phyloP scores from a whole-genome alignment of 352 stramenopile species.

The Phytophthora cactorum region DNA sequence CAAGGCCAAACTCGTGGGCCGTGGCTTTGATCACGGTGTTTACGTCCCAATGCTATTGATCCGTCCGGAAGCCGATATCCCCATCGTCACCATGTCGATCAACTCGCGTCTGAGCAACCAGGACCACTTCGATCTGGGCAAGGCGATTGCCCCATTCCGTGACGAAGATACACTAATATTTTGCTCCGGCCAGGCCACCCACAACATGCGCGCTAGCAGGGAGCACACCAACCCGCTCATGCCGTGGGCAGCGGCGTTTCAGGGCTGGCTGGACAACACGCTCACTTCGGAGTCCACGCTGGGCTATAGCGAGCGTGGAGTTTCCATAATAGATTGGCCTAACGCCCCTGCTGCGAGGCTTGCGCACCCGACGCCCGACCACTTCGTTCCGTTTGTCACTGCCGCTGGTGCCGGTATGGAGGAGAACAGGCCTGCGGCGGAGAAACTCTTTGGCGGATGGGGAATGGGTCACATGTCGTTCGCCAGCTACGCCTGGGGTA shows the following conservation, averaged over 20 bases:
- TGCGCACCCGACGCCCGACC: conserved; percentile 56
- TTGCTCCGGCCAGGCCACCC: conserved; percentile 62
- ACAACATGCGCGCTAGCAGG: conserved; percentile 41
- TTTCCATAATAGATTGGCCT: conserved; percentile 31
- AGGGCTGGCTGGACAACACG: conserved; percentile 42
- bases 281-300: conserved; percentile 34
- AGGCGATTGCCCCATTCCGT: conserved; percentile 55
- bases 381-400: conserved; percentile 61
- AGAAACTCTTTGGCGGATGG: conserved; percentile 48
- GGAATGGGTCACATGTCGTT: conserved; percentile 53
- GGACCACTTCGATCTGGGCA: conserved; percentile 61
- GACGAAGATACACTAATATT: conserved; percentile 75
- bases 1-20: conserved; percentile 43
- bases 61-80: conserved; percentile 87
- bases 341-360: conserved; percentile 37
- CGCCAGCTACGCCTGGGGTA: conserved; percentile 38
- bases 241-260: conserved; percentile 44
- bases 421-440: conserved; percentile 35
- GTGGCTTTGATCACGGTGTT: conserved; percentile 92
- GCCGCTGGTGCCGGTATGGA: conserved; percentile 58
- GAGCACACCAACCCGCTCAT: conserved; percentile 10
- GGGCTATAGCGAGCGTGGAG: conserved; percentile 27
- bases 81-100: conserved; percentile 85
- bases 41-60: conserved; percentile 93
- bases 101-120: conserved; percentile 46